Conservation (phyloP, 2,329 filamentous ascomycete species). For the Beauveria rudraprayagi region DNA sequence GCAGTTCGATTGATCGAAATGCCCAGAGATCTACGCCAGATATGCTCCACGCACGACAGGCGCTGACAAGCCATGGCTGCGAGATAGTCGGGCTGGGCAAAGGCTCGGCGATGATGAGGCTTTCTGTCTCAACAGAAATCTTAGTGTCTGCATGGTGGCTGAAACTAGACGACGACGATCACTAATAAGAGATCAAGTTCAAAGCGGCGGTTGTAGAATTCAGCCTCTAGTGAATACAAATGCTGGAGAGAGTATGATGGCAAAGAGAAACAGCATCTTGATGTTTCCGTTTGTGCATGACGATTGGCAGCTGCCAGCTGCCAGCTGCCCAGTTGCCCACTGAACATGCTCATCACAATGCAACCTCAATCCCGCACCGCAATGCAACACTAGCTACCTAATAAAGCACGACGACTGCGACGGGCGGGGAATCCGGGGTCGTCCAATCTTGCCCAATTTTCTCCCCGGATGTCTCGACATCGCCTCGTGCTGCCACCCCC, state of each 20-base stretch:
- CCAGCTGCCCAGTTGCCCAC: background rate
- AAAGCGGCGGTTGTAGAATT: background rate
- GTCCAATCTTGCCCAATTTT: background rate
- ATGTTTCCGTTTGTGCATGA: background rate
- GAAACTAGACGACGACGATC: background rate
- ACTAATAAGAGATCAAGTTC: background rate
- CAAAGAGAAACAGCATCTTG: background rate
- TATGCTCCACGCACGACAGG: background rate
- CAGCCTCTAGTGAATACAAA: background rate
- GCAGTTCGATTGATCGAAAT: background rate
- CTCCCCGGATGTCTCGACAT: background rate
- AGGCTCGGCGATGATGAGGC: constrained; percentile 4
- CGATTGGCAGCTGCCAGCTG: background rate
- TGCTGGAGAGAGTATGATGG: background rate
- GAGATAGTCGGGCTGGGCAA: constrained; percentile 1
- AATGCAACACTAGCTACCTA: background rate
- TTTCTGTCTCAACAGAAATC: background rate
- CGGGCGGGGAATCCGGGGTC: background rate
- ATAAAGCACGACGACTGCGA: background rate
- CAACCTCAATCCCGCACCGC: background rate
- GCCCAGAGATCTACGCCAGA: constrained; percentile 7
- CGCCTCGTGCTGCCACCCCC: background rate
- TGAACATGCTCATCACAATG: background rate
- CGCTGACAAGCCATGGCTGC: background rate
- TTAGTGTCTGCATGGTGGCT: background rate